These are phyloP conservation scores for Filobasidium wieringae DNA, from an alignment of 768 basidiomycete genomes.

Conservation along the genomic window DNA sequence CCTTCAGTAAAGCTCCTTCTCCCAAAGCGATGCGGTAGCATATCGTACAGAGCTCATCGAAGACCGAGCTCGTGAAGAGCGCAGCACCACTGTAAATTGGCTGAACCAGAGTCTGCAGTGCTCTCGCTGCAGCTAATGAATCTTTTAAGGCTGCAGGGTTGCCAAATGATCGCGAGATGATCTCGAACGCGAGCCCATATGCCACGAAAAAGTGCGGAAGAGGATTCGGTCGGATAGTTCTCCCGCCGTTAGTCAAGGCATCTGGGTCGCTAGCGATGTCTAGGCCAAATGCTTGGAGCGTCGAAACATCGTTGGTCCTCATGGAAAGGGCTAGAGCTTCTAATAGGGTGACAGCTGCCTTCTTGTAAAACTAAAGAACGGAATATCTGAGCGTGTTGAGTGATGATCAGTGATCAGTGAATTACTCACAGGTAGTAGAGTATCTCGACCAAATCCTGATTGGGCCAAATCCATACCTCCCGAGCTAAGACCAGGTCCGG, in stretches of 20 bases:
- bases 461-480: conserved; percentile 60
- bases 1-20: conserved; percentile 60
- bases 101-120: conserved; percentile 65
- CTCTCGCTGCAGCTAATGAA: conserved; percentile 53
- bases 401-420: no score
- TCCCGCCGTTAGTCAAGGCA: conserved; percentile 19
- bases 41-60: conserved; percentile 78
- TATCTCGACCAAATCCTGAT: conserved; percentile 78
- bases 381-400: no score
- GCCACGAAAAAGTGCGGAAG: conserved; percentile 73
- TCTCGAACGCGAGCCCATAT: conserved; percentile 90
- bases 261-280: conserved; percentile 69
- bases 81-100: conserved; percentile 71
- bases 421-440: conserved; percentile 68
- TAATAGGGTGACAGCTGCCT: conserved; percentile 69
- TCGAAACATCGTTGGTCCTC: conserved; percentile 54
- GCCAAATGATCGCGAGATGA: conserved; percentile 43
- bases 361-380: conserved; percentile 64
- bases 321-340: conserved; percentile 74
- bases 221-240: conserved; percentile 40
- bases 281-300: conserved; percentile 43
- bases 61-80: conserved; percentile 65
- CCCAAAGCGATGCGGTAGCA: conserved; percentile 85
- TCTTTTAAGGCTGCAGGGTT: conserved; percentile 15
- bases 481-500: conserved; percentile 49